phyloP scores from a whole-genome alignment of 208 protist species.

The Trypanosoma lewisi region DNA sequence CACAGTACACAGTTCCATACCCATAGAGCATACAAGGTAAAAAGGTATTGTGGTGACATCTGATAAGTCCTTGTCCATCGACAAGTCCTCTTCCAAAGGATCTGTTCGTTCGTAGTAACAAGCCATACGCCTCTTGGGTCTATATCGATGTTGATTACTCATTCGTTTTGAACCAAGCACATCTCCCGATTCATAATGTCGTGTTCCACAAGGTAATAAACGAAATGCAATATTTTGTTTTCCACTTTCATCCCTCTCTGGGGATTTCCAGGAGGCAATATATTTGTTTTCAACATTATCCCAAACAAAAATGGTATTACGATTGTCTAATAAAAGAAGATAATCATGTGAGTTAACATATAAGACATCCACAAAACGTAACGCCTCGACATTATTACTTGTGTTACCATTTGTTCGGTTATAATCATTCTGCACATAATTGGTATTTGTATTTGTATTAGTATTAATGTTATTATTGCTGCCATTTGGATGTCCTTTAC shows the following conservation, averaged over 20 bases:
- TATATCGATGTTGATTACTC: neutral
- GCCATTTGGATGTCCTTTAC: neutral
- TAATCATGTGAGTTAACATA: constrained; percentile 31
- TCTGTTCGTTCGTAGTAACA: neutral
- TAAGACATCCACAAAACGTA: constrained; percentile 44
- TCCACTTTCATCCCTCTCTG: constrained; percentile 8
- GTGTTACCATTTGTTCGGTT: neutral
- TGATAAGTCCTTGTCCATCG: neutral
- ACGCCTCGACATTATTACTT: constrained; percentile 8
- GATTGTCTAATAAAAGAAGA: constrained; percentile 43
- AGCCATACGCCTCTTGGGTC: neutral
- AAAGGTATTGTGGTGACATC: constrained; percentile 26
- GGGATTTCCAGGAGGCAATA: constrained; percentile 14
- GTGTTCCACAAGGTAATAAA: constrained; percentile 21
- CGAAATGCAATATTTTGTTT: constrained; percentile 18
- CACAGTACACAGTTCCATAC: constrained; percentile 28
- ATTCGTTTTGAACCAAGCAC: neutral
- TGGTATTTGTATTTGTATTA: neutral
- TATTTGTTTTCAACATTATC: constrained; percentile 31
- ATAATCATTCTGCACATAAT: neutral
- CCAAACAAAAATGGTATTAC: constrained; percentile 45
- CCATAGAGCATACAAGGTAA: constrained; percentile 27
- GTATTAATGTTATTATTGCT: neutral
- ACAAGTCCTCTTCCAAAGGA: neutral
- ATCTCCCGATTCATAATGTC: constrained; percentile 17